Evolutionary conservation across 495 filamentous ascomycete species (phyloP), one percentile per base, ranked within the genome.

Genomic region (Chaetomidium leptoderma): DNA sequence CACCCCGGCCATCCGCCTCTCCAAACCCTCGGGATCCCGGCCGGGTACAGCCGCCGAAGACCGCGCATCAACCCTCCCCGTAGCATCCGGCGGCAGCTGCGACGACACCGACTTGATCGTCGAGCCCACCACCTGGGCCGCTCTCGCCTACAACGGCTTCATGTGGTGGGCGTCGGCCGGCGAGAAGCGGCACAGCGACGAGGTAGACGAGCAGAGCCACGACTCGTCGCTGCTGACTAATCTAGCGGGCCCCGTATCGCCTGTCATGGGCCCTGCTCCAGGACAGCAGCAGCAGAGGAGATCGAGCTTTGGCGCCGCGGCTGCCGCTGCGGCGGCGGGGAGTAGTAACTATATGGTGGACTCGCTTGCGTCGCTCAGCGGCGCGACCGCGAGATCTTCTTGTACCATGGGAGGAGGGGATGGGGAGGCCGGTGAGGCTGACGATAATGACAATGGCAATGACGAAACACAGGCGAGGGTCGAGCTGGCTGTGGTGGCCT

Each of bases 131-230:
- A 88, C 86, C n/a, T 97, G 92, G 93, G 78, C 90, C 0, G 88
- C 89, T 7, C 81, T 96, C 13, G 92, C 92, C 9, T 97, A 97
- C 67, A 83, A 81, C 26, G 86, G 88, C 4, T 96, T 97, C 76
- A 92, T 97, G 74, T 98, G 92, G 92, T 98, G 93, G 93, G 93
- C 93, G 0, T 92, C 90, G 1, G 93, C 93, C 1, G 93, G 93
- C 46, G 93, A 97, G 71, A 84, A 88, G 68, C 79, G 85, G 2
- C 80, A 82, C 23, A 69, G 76, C 33, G 72, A 74, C 16, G 72
- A 79, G 37, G 69, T 76, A 21, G 78, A 82, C 37, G 76, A 78
- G 58, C 66, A 70, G 45, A 69, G 70, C n/a, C 71, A 67, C 68
- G 81, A 76, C 67, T 72, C 63, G 46, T 66, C 65, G 8, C 74